Percentiles rank a stretch among this genome's conserved stretches.
Conservation (phyloP, 164 flowering plant species). For the Cinnamomum chago region DNA sequence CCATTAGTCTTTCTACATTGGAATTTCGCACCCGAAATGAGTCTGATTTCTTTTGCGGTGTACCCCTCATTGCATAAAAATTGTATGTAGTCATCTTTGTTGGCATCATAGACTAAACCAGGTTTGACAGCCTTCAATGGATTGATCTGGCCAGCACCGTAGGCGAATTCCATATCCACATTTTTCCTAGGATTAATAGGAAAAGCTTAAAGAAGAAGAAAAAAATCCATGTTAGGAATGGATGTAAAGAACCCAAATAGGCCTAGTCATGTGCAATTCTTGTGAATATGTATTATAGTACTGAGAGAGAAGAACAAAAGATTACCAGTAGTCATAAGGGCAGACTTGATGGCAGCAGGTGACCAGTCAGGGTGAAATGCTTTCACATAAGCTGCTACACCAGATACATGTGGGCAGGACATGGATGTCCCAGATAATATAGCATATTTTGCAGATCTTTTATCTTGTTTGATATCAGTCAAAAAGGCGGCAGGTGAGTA, state of each 20-base stretch:
- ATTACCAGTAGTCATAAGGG: conserved; percentile 81
- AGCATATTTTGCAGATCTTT: conserved; percentile 3
- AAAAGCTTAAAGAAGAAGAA: conserved; percentile 26
- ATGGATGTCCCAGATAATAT: conserved; percentile 68
- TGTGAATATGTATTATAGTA: too few species aligned
- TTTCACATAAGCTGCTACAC: conserved; percentile 68
- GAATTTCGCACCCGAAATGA: conserved; percentile 36
- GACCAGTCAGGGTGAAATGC: conserved; percentile 69
- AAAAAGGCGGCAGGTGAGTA: conserved; percentile 30
- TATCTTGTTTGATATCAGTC: conserved; percentile 19
- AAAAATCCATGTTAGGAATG: neutral
- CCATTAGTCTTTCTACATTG: conserved; percentile 29
- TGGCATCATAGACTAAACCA: conserved; percentile 55
- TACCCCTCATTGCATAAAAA: conserved; percentile 55
- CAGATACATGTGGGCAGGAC: conserved; percentile 65
- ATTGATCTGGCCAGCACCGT: conserved; percentile 57
- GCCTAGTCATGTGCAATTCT: neutral
- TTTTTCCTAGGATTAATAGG: conserved; percentile 24
- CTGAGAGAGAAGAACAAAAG: too few species aligned
- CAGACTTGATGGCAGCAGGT: conserved; percentile 72
- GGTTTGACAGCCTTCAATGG: conserved; percentile 44
- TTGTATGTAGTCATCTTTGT: conserved; percentile 36
- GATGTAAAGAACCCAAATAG: neutral
- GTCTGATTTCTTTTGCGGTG: conserved; percentile 14
- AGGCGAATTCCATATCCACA: conserved; percentile 39